Evolutionary conservation across 2,329 filamentous ascomycete species (phyloP).

Genomic region (Mycosphaerelloides madeirae): DNA sequence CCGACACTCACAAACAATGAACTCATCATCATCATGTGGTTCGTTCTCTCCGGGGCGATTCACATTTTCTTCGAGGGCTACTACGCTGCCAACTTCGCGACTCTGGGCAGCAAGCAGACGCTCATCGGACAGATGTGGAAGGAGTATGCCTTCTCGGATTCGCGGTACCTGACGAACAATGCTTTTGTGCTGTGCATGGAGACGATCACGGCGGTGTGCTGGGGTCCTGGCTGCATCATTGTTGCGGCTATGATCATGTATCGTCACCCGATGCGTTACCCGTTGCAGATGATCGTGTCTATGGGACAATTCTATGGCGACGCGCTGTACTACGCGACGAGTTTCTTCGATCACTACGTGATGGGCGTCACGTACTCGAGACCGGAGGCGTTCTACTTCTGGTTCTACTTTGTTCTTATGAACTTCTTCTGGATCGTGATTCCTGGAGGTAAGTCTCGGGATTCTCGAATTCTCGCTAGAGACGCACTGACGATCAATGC

Average conservation of each 20-base stretch:
- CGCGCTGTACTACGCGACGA: constrained; percentile 60
- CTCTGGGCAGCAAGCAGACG: constrained; percentile 63
- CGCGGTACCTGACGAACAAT: constrained; percentile 76
- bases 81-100: constrained; percentile 65
- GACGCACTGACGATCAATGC: constrained; percentile 7
- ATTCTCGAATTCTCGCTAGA: constrained; percentile 12
- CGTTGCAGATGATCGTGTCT: constrained; percentile 57
- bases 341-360: constrained; percentile 56
- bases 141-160: constrained; percentile 83
- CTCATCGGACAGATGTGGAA: constrained; percentile 87
- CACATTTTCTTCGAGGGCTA: constrained; percentile 85
- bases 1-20: constrained; percentile 53
- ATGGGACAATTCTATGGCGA: constrained; percentile 62
- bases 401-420: constrained; percentile 62
- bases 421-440: constrained; percentile 64
- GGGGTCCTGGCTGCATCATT: constrained; percentile 58
- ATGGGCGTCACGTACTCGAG: constrained; percentile 53
- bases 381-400: constrained; percentile 61
- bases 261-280: constrained; percentile 54
- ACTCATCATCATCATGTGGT: constrained; percentile 64
- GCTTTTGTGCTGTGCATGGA: constrained; percentile 85
- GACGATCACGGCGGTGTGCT: constrained; percentile 69
- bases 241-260: constrained; percentile 52
- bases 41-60: constrained; percentile 65
- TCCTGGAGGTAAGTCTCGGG: constrained; percentile 53